phyloP scores from a whole-genome alignment of 2,329 filamentous ascomycete species.

The Alternaria longipes region DNA sequence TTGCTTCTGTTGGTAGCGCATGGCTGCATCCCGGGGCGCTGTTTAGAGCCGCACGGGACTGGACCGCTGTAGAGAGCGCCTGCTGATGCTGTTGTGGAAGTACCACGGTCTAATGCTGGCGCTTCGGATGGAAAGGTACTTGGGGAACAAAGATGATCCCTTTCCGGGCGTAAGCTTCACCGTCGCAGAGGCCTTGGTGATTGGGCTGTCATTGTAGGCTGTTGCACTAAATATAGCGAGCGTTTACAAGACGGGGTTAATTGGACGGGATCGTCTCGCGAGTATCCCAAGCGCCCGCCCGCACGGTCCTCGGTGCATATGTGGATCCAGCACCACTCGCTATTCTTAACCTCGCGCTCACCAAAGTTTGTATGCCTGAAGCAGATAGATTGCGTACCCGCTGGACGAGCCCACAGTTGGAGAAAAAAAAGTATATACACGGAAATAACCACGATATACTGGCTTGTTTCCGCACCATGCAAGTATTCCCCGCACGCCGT shows the following conservation, averaged over 20 bases:
- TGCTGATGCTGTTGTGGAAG: constrained; percentile 40
- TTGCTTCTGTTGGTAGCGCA: constrained; percentile 30
- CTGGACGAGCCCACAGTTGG: constrained; percentile 6
- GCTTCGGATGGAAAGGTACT: constrained; percentile 34
- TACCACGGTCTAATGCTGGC: constrained; percentile 33
- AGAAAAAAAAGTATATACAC: not conserved
- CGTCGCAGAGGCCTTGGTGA: constrained; percentile 17
- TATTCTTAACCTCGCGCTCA: constrained; percentile 27
- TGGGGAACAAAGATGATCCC: constrained; percentile 36
- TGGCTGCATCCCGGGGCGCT: constrained; percentile 29
- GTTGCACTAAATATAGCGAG: constrained; percentile 30
- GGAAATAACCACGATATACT: not conserved
- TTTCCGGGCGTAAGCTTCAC: constrained; percentile 26
- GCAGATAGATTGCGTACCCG: constrained; percentile 18
- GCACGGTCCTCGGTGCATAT: constrained; percentile 21
- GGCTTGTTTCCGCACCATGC: constrained; percentile 6
- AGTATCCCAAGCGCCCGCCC: constrained; percentile 22
- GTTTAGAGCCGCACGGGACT: constrained; percentile 34
- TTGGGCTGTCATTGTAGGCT: constrained; percentile 31
- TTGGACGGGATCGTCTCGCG: constrained; percentile 24
- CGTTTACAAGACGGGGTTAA: constrained; percentile 32
- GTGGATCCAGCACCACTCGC: constrained; percentile 15
- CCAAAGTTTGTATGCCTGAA: constrained; percentile 1
- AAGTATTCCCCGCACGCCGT: constrained; percentile 3
- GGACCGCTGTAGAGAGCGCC: constrained; percentile 35